phyloP scores from a whole-genome alignment of 2,329 filamentous ascomycete species.

The Cordyceps cateniannulata region DNA sequence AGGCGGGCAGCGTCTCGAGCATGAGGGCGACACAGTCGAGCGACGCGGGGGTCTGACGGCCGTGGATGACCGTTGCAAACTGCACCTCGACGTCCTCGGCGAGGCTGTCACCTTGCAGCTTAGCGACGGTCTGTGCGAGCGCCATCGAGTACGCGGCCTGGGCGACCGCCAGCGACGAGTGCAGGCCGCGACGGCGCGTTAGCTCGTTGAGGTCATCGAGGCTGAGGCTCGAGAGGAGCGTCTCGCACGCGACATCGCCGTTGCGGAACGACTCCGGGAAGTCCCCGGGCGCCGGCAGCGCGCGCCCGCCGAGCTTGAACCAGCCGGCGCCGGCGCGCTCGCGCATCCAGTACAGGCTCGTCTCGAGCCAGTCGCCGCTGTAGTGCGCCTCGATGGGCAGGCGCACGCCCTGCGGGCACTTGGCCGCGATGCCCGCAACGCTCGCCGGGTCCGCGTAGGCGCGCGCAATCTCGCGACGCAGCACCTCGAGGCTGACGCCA shows the following conservation, averaged over 20 bases:
- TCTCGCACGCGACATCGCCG: constrained; percentile 10
- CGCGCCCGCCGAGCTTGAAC: background rate
- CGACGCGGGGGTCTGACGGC: constrained; percentile 9
- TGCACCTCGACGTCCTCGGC: constrained; percentile 10
- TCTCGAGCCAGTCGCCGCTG: constrained; percentile 14
- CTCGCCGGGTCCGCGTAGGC: constrained; percentile 9
- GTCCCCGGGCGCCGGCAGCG: background rate
- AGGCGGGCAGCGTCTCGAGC: constrained; percentile 12
- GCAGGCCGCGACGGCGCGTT: constrained; percentile 6
- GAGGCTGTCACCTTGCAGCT: background rate
- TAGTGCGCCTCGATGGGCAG: constrained; percentile 12
- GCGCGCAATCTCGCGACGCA: constrained; percentile 11
- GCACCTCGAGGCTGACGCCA: constrained; percentile 10
- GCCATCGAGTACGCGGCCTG: constrained; percentile 15
- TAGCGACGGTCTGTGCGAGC: constrained; percentile 10
- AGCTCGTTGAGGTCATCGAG: constrained; percentile 9
- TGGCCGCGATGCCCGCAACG: background rate
- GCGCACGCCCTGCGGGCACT: constrained; percentile 6
- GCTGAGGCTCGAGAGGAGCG: constrained; percentile 4
- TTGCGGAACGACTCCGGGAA: constrained; percentile 9
- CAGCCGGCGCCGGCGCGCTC: constrained; percentile 2
- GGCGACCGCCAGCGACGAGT: constrained; percentile 5
- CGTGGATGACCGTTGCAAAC: constrained; percentile 14
- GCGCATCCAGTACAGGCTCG: constrained; percentile 14
- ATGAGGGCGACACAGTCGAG: constrained; percentile 13